Conservation (phyloP, 768 basidiomycete species). For the Psilocybe sp. region DNA sequence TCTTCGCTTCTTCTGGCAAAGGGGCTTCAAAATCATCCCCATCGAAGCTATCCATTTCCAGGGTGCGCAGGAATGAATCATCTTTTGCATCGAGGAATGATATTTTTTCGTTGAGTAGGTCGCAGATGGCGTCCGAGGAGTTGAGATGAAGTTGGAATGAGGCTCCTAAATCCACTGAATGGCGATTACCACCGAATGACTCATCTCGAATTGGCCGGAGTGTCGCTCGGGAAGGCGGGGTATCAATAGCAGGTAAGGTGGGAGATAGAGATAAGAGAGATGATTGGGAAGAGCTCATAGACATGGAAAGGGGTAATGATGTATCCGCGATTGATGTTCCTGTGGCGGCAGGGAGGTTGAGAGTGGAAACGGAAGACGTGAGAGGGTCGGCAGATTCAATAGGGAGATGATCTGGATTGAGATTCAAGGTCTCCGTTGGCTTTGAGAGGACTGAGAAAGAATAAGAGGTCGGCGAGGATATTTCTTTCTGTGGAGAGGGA, state of each 20-base stretch:
- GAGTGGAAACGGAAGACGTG: constrained; percentile 22
- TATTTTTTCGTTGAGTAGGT: constrained; percentile 50
- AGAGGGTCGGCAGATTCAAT: constrained; percentile 11
- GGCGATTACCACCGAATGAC: constrained; percentile 26
- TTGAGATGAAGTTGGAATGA: constrained; percentile 48
- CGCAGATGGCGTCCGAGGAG: constrained; percentile 45
- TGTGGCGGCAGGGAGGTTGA: constrained; percentile 20
- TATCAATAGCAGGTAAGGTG: too few relatives aligned
- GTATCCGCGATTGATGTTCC: constrained; percentile 22
- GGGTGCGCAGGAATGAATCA: constrained; percentile 31
- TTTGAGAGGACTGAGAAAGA: constrained; percentile 6
- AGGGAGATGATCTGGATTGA: background rate
- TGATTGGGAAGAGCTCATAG: constrained; percentile 21
- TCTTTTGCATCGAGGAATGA: constrained; percentile 38
- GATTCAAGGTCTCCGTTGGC: background rate
- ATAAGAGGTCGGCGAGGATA: background rate
- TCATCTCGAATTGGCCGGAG: constrained; percentile 23
- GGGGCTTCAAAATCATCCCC: constrained; percentile 17
- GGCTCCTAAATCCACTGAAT: constrained; percentile 43
- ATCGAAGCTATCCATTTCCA: constrained; percentile 41
- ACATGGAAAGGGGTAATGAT: constrained; percentile 18
- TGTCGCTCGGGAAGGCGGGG: constrained; percentile 15
- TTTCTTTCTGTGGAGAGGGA: constrained; percentile 9
- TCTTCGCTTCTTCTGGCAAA: constrained; percentile 3
- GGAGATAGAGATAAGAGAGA: constrained; percentile 4